Base-by-base conservation (phyloP, 257 asterid genomes). In the Fraxinus pennsylvanica region DNA sequence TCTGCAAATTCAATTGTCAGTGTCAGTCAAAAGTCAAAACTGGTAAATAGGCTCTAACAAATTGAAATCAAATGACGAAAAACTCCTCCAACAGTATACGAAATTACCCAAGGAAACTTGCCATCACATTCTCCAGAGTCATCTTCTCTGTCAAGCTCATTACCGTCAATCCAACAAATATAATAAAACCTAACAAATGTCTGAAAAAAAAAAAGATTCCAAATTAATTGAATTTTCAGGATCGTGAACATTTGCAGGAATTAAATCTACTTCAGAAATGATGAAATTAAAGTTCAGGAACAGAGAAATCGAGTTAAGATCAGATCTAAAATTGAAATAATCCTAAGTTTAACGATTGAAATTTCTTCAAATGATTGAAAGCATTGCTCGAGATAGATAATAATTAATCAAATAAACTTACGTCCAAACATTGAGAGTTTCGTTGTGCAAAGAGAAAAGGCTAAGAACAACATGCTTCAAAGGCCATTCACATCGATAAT, bases 391-490 rank as follows among this genome's bases (percentile, higher is more conserved):
- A 47, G 59, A 47, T 15, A 15, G 57, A 47, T 3, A 47, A 47
- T 47, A 19, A 4, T 14, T 47, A 47, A 14, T 15, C 59, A 15
- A 3, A 57, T 15, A 14, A 25, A 83, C 95, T 86, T 61, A 94
- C 97, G 99, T 92, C 99, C 99, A 94, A 29, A 94, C 86, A 81
- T 94, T 94, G 80, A 94, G 86, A 35, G 97, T 94, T 76, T 94
- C 99, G 39, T 94, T 94, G 85, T 94, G 99, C 88, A 90, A 45
- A 19, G 96, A 85, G 88, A 94, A 92, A 66, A 92, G 77, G 90
- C 99, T 94, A 81, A 87, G 87, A n/a, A 85, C 71, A 52, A 90
- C 88, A 47, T 92, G 90, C 72, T 84, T 90, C 81, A 92, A 73
- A 0, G 97, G 96, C 99, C 99, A 94, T 80, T 94, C 97, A 66